phyloP scores from a whole-genome alignment of 2,329 filamentous ascomycete genomes.

The Emergomyces pasteurianus region DNA sequence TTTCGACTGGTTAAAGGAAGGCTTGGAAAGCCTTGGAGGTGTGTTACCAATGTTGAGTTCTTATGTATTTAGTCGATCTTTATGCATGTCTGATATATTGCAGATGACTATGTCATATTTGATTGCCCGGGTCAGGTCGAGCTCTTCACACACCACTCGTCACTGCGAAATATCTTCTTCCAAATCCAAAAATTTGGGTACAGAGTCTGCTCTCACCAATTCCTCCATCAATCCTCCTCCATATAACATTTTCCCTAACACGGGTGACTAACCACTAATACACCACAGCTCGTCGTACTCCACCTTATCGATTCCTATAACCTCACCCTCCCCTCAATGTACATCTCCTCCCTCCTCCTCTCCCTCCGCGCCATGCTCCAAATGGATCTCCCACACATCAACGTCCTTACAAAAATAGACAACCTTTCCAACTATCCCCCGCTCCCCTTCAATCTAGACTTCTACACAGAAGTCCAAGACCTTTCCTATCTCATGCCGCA shows the following conservation, averaged over 20 bases:
- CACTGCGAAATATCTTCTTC: constrained; percentile 83
- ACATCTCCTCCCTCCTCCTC: constrained; percentile 86
- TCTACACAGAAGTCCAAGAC: constrained; percentile 94
- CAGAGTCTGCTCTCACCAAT: constrained; percentile 50
- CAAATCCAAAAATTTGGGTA: constrained; percentile 83
- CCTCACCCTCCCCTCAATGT: constrained; percentile 83
- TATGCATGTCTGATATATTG: background rate
- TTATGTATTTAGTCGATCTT: background rate
- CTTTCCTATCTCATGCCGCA: constrained; percentile 70
- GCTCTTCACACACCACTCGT: constrained; percentile 89
- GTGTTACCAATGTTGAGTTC: constrained; percentile 2
- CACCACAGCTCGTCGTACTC: constrained; percentile 70
- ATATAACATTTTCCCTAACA: background rate
- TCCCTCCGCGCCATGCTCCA: constrained; percentile 94
- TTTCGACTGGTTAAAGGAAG: constrained; percentile 78
- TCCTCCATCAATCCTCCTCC: background rate
- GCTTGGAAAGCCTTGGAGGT: constrained; percentile 62
- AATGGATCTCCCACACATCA: constrained; percentile 91
- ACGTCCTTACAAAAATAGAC: constrained; percentile 96
- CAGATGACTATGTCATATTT: constrained; percentile 84
- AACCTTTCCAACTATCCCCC: constrained; percentile 76
- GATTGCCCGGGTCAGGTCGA: constrained; percentile 97
- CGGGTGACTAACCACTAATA: constrained; percentile 6
- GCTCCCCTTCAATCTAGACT: constrained; percentile 90
- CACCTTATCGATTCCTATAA: constrained; percentile 92